Conservation (phyloP, 1,139 yeast genomes). For the Eremothecium sinecaudum region DNA sequence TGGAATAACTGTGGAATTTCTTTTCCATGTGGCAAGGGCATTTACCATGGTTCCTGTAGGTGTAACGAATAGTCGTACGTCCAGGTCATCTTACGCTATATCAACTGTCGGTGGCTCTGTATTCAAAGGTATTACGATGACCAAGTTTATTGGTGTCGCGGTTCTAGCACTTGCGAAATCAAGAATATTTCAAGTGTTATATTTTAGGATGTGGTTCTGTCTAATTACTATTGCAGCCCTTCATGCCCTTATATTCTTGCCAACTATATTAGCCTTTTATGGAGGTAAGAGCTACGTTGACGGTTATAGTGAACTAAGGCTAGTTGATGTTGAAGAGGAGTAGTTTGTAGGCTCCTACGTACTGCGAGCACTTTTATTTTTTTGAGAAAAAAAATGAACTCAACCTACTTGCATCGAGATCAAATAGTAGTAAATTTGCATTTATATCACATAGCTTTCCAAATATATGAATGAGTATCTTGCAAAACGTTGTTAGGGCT, state of each 20-base stretch:
- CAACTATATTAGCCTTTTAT: conserved; percentile 54
- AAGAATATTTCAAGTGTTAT: conserved; percentile 80
- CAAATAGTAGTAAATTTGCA: too few species aligned
- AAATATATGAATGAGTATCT: too few species aligned
- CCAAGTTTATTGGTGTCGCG: conserved; percentile 78
- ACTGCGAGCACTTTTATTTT: too few species aligned
- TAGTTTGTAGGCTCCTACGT: not conserved
- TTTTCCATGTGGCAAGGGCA: conserved; percentile 77
- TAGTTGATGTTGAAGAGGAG: conserved; percentile 3
- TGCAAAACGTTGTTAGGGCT: too few species aligned
- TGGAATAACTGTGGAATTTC: conserved; percentile 89
- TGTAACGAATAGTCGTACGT: conserved; percentile 28
- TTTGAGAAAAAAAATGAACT: too few species aligned
- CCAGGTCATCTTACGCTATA: conserved; percentile 46
- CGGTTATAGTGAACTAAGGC: conserved; percentile 4
- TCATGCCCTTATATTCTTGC: conserved; percentile 71
- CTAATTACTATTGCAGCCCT: conserved; percentile 66
- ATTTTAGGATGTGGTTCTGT: conserved; percentile 93
- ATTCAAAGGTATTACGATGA: conserved; percentile 78
- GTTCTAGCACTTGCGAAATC: conserved; percentile 82
- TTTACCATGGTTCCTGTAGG: conserved; percentile 41
- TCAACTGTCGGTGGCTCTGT: conserved; percentile 78
- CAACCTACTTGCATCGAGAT: too few species aligned
- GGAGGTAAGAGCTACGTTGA: conserved; percentile 42
- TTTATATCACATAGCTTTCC: too few species aligned